Evolutionary conservation across 192 early-diverging fungal species (phyloP).

Genomic region (Backusella liffmaniae): DNA sequence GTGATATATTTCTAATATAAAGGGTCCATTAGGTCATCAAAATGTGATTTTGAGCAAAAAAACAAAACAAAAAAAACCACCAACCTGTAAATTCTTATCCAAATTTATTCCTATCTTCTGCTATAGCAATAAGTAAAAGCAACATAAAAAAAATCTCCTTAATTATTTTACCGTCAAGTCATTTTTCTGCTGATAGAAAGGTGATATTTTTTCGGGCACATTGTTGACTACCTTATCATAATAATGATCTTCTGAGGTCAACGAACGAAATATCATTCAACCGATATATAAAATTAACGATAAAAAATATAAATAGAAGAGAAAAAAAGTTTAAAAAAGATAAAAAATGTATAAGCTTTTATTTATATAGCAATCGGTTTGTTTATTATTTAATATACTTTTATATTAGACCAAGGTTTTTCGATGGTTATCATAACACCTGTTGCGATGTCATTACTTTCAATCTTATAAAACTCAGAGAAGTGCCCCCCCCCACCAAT

Average conservation of each 20-base stretch:
- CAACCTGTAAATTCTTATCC: background rate
- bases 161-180: background rate
- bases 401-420: background rate
- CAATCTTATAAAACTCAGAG: background rate
- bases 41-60: background rate
- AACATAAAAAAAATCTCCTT: background rate
- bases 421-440: background rate
- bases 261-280: background rate
- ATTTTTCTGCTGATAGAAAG: background rate
- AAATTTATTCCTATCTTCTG: background rate
- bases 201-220: background rate
- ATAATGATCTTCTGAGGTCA: background rate
- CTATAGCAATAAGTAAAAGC: background rate
- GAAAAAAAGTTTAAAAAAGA: background rate
- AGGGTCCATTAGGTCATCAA: background rate
- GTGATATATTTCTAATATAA: background rate
- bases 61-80: background rate
- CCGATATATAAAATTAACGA: background rate
- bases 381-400: constrained; percentile 10
- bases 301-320: background rate
- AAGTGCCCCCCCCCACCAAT: background rate
- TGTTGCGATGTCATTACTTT: background rate
- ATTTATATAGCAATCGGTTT: background rate
- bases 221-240: background rate
- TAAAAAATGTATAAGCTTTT: background rate